A percentile compares a stretch with the other conserved stretches of the same genome.
phyloP scores from a whole-genome alignment of 768 basidiomycete species.

The Grammothele lineata region DNA sequence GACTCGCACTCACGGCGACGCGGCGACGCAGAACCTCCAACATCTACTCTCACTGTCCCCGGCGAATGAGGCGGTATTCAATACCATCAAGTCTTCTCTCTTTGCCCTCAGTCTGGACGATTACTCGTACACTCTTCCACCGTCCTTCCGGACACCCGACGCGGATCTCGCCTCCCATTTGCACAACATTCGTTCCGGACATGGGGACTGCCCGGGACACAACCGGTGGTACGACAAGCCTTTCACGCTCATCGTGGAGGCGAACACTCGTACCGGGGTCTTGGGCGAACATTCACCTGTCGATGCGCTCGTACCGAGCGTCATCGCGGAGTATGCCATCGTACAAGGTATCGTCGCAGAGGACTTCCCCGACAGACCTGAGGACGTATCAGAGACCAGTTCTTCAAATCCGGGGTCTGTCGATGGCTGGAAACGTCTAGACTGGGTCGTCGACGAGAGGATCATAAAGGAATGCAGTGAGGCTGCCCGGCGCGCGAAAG shows the following conservation, averaged over 20 bases:
- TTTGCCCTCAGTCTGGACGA: conserved; percentile 82
- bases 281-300: conserved; percentile 89
- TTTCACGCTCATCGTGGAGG: conserved; percentile 77
- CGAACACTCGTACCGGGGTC: conserved; percentile 78
- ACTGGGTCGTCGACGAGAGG: conserved; percentile 69
- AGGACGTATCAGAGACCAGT: no score
- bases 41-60: conserved; percentile 66
- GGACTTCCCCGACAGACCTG: conserved; percentile 30
- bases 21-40: conserved; percentile 73
- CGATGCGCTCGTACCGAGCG: conserved; percentile 87
- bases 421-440: conserved; percentile 54
- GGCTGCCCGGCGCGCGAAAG: conserved; percentile 54
- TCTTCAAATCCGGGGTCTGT: conserved; percentile 10
- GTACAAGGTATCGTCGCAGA: conserved; percentile 57
- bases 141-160: conserved; percentile 24
- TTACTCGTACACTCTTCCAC: conserved; percentile 38
- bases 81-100: conserved; percentile 67
- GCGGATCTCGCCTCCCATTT: conserved; percentile 67
- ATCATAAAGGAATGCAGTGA: conserved; percentile 51
- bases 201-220: conserved; percentile 41
- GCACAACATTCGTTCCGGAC: conserved; percentile 62
- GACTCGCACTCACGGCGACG: no score
- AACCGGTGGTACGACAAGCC: conserved; percentile 94
- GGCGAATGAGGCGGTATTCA: conserved; percentile 53
- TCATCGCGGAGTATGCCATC: conserved; percentile 79